Evolutionary conservation across 345 rosid genomes (phyloP), one percentile per base, ranked within the genome.

Genomic region (Aurinia saxatilis): DNA sequence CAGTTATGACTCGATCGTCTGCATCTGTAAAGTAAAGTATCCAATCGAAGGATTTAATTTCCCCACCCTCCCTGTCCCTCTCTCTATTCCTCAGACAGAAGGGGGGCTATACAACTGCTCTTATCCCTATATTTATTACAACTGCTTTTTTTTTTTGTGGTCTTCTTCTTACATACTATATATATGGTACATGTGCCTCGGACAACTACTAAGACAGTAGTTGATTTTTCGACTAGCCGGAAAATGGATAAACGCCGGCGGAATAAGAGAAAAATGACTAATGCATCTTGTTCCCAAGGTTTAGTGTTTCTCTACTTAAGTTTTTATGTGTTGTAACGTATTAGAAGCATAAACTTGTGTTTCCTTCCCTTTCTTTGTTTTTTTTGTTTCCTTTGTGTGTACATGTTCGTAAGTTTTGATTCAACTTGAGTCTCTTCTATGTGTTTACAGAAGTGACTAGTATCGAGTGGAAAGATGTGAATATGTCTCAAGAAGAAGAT

Each of bases 401-500:
- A n/a, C 29, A 2, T 54, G n/a, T 21, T 36, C 5, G 15, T 21
- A 12, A 55, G 41, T n/a, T 30, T n/a, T n/a, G n/a, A n/a, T n/a
- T n/a, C n/a, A n/a, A n/a, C n/a, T n/a, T n/a, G n/a, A n/a, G n/a
- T n/a, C n/a, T 41, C 1, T 29, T 8, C 4, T 10, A 11, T 31
- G 46, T 25, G 47, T 37, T 65, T 15, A 58, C 77, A 88, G 93
- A 88, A 70, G 96, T 84, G 48, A 84, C 88, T 82, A 88, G 93
- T 67, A 73, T 75, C 8, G 88, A 82, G 39, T 88, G 93, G 93
- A 83, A 81, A 50, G 74, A 71, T 70, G 80, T 86, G 48, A 79
- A 58, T 54, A 85, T 88, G 96, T 65, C 82, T 1, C 84, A 86
- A 50, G 88, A 88, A 80, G 96, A 88, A 71, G 85, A 82, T 42